These are phyloP conservation scores for Penicillium turbatum DNA, from an alignment of 495 filamentous ascomycete genomes.

Conservation along the genomic window DNA sequence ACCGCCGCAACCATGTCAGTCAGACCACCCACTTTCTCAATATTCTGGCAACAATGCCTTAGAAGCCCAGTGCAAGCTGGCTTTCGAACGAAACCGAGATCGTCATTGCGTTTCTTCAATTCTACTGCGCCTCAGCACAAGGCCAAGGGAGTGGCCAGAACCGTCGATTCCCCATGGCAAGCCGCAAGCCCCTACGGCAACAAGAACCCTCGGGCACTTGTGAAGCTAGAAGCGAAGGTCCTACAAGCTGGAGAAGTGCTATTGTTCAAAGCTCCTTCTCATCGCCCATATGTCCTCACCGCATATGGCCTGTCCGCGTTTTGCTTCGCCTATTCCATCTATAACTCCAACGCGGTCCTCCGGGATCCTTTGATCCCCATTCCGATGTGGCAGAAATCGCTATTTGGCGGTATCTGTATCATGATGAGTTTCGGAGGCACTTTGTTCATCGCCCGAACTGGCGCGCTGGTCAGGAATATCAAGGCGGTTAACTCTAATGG, in stretches of 20 bases:
- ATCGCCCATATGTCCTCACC: slow-evolving; percentile 53
- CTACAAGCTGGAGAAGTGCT: slow-evolving; percentile 30
- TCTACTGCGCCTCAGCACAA: slow-evolving; percentile 27
- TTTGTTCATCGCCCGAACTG: slow-evolving; percentile 36
- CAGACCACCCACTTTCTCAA: slow-evolving; percentile 26
- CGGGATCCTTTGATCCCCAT: slow-evolving; percentile 30
- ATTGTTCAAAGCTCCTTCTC: slow-evolving; percentile 59
- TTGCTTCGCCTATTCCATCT: slow-evolving; percentile 54
- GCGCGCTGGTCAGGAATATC: slow-evolving; percentile 32
- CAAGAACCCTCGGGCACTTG: slow-evolving; percentile 16
- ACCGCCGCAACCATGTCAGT: slow-evolving; percentile 30
- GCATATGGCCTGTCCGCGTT: slow-evolving; percentile 53
- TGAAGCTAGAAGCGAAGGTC: slow-evolving; percentile 31
- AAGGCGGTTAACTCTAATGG: slow-evolving; percentile 33
- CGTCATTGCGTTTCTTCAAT: slow-evolving; percentile 35
- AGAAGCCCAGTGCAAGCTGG: slow-evolving; percentile 12
- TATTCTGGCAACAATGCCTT: slow-evolving; percentile 29
- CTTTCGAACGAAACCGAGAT: slow-evolving; percentile 6
- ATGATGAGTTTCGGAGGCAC: slow-evolving; percentile 44
- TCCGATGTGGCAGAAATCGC: slow-evolving; percentile 38
- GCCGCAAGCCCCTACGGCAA: slow-evolving; percentile 17
- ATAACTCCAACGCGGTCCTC: slow-evolving; percentile 47
- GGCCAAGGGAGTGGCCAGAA: slow-evolving; percentile 7
- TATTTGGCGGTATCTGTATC: slow-evolving; percentile 41
- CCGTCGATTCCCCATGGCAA: slow-evolving; percentile 7